Base-by-base conservation (phyloP, 805 yeast species). In the Wickerhamomyces strasburgensis region DNA sequence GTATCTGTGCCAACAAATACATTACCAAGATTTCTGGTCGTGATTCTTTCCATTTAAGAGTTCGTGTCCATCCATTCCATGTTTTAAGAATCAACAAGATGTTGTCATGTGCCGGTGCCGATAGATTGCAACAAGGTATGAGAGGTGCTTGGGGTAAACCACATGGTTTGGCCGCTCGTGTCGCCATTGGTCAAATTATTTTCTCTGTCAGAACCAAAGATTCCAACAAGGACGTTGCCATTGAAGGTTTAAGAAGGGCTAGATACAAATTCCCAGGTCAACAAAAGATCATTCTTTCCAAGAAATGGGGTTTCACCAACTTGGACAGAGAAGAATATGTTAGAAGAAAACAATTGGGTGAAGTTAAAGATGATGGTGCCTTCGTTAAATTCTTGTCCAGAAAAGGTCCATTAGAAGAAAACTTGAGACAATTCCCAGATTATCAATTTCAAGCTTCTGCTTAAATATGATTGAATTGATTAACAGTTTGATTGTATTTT, bases 91-190 rank as follows among this genome's bases (percentile, higher is more conserved):
- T 93, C 80, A 93, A 93, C 93, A 93, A 93, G 87, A 93, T 93
- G 98, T 88, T 93, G 96, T 93, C 98, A 67, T 93, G 98, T 81
- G 98, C 98, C 78, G 98, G 98, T 86, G 98, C 98, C 70, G 98
- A 93, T 90, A 88, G 98, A 85, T 83, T 93, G 76, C 98, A 93
- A 80, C 98, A 93, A 79, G 98, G 98, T 89, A 93, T 93, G 98
- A 90, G 98, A 87, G 95, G 95, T 81, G 98, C 98, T 69, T 93
- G 98, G 98, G 98, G 98, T 88, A 93, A 93, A 80, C 98, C 98
- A 65, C 96, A 89, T 64, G 98, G 98, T 80, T 79, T 88, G 65
- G 98, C 98, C 62, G 98, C 98, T 64, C 88, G 98, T 74, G 98
- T 93, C 70, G 75, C 75, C 76, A 93, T 93, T 73, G 98, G 98